Base-by-base conservation (phyloP, 352 stramenopile species). In the Pseudoperonospora humuli region DNA sequence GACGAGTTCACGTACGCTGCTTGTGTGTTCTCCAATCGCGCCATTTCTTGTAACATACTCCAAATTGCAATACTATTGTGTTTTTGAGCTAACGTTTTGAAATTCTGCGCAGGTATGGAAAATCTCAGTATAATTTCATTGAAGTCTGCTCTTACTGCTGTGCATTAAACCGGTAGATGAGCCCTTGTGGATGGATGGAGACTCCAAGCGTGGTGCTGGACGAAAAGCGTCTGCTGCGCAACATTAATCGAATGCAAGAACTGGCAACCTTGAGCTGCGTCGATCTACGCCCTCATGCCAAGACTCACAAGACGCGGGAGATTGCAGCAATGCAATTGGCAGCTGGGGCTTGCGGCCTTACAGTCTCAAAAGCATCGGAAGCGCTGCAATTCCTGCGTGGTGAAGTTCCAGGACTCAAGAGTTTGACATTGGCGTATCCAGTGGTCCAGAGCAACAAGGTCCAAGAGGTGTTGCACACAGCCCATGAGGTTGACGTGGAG, bases 281-380 rank as follows among this genome's bases (percentile, higher is more conserved):
- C 35, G 57, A 69, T 26, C 57, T 89, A 27, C 76, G 76, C 2
- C 76, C 76, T 21, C 76, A 89, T 37, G 57, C 58, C 32, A 88
- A 88, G 63, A 86, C 73, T 40, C 76, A 89, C 74, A 89, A 89
- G 58, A 85, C 67, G 17, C 50, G 72, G 10, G 76, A 89, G 52
- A 75, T 86, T 52, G 61, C 76, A 24, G 25, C 48, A 21, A 53
- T 77, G 46, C 73, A 84, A 43, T 57, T 88, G 21, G 48, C 35
- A 17, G 58, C 67, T 2, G 76, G 76, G 14, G 76, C 73, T 3
- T 64, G 61, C 28, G 76, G 73, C 9, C 45, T 88, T 41, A 86
- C 76, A 11, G 61, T 81, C 1, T 84, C 76, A 24, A 88, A 88
- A 47, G 71, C 73, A 10, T 68, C 67, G 1, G 76, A 88, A 46